Base-by-base conservation (phyloP, 345 rosid genomes). In the Moricandia moricandioides region DNA sequence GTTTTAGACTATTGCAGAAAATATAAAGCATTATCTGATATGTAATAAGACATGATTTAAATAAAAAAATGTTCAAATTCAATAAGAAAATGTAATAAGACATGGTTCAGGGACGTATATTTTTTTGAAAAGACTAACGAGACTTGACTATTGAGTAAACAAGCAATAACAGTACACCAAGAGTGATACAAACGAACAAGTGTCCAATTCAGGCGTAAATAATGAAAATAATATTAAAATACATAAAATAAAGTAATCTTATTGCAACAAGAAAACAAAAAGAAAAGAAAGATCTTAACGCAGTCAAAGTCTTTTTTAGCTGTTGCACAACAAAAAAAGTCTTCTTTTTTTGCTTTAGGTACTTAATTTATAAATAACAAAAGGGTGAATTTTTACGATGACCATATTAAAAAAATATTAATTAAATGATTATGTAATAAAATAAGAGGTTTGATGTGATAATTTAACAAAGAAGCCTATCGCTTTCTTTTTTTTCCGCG, bases 161-260 rank as follows among this genome's bases (percentile, higher is more conserved):
- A 21, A 21, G 24, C 2, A 21, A 21, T 21, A 21, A 21, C 24
- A 21, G 24, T 21, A 21, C 24, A 21, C 24, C 24, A 21, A 21
- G 24, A 21, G 24, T 21, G 24, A 21, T 21, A 21, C 51, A 43
- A 43, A 43, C 16, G 13, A 57, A 66, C 67, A 66, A 74, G 72
- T 74, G 72, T 74, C 66, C 51, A 65, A 4, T 6, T 57, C 27
- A 27, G 16, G 59, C 55, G 12, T 40, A 54, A 64, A 11, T n/a
- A 63, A 64, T 10, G 17, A 26, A 72, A 26, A 52, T 9, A 4
- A 7, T 10, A 7, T 10, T 39, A 33, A 57, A 11, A 57, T 27
- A 57, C 61, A 18, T 47, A 74, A 58, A 74, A 51, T 49, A 74
- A 67, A 74, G 71, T 65, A 40, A 45, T 58, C 13, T n/a, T 13